Conservation (phyloP, 164 flowering plant genomes). For the Magnolia officinalis region DNA sequence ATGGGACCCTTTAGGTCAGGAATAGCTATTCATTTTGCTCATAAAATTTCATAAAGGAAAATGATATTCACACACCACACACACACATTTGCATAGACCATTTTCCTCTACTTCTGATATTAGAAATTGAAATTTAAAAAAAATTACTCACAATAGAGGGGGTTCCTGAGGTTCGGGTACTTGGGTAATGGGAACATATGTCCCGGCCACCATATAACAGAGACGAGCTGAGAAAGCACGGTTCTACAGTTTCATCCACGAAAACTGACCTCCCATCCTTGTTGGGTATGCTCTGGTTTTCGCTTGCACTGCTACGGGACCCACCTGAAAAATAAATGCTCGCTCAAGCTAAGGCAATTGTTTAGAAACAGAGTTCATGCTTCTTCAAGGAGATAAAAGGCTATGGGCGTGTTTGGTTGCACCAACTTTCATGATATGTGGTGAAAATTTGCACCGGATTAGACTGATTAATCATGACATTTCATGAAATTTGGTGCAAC, state of each 20-base stretch:
- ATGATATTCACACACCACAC: neutral
- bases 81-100: neutral
- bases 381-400: neutral
- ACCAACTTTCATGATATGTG: too few relatives aligned
- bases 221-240: slow-evolving; percentile 71
- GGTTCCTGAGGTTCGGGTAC: slow-evolving; percentile 28
- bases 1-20: neutral
- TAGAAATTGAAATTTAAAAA: neutral
- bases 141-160: slow-evolving; percentile 44
- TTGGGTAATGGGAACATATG: slow-evolving; percentile 40
- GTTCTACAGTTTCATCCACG: slow-evolving; percentile 42
- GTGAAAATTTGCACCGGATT: neutral
- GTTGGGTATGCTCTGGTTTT: slow-evolving; percentile 16
- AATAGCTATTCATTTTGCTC: neutral
- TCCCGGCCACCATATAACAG: slow-evolving; percentile 87
- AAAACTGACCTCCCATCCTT: slow-evolving; percentile 30
- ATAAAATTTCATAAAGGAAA: neutral
- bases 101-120: neutral
- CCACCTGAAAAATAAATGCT: slow-evolving; percentile 15
- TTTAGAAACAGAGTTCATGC: neutral
- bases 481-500: too few relatives aligned
- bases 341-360: neutral
- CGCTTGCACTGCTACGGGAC: slow-evolving; percentile 17
- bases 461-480: too few relatives aligned
- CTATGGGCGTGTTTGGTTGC: neutral